Evolutionary conservation across 2,329 filamentous ascomycete species (phyloP).

Genomic region (Alternaria viburni): DNA sequence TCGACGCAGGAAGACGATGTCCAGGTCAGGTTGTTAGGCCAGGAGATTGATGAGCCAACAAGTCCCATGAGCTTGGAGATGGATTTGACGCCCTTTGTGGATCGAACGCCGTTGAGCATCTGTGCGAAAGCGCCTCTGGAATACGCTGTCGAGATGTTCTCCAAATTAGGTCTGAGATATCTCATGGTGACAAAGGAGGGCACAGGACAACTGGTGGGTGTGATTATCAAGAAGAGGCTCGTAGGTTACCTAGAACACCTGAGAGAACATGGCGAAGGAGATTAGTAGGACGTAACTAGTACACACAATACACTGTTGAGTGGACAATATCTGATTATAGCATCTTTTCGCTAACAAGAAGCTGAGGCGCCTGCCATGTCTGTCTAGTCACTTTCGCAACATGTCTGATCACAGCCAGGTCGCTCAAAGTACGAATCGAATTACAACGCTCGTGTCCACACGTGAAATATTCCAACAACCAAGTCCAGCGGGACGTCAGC

Average conservation of each 20-base stretch:
- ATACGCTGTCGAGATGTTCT: slow-evolving; percentile 66
- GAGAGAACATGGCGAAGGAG: slow-evolving; percentile 2
- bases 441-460: slow-evolving; percentile 17
- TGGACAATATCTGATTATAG: slow-evolving; percentile 33
- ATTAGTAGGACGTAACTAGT: background rate
- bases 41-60: slow-evolving; percentile 35
- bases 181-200: slow-evolving; percentile 63
- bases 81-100: slow-evolving; percentile 59
- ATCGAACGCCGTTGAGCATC: slow-evolving; percentile 60
- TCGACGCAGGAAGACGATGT: slow-evolving; percentile 25
- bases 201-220: slow-evolving; percentile 57
- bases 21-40: slow-evolving; percentile 50
- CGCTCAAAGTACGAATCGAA: slow-evolving; percentile 38
- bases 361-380: slow-evolving; percentile 26
- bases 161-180: slow-evolving; percentile 62
- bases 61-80: slow-evolving; percentile 35
- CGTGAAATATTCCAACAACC: slow-evolving; percentile 22
- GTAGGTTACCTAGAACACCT: slow-evolving; percentile 58
- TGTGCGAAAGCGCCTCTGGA: slow-evolving; percentile 62
- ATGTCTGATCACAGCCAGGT: slow-evolving; percentile 19
- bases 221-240: slow-evolving; percentile 65
- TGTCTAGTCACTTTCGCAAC: background rate
- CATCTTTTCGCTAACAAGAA: slow-evolving; percentile 47
- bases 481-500: slow-evolving; percentile 24
- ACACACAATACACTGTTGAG: background rate